Conservation (phyloP, 257 asterid species). For the Lithospermum erythrorhizon region DNA sequence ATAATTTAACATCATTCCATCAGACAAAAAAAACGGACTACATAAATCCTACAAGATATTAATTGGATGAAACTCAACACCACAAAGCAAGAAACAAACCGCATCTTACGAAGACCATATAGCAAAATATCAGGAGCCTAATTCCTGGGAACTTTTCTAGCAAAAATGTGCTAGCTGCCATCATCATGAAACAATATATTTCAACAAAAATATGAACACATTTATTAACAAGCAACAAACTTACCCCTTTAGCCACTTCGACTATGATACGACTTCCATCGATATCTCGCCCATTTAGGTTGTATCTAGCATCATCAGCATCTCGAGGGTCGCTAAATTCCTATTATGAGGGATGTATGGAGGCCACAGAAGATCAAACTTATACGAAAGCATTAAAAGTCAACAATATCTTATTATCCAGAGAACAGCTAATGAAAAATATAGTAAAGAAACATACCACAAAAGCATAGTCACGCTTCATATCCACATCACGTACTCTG, state of each 20-base stretch:
- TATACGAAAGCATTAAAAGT: neutral
- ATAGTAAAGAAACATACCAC: constrained; percentile 29
- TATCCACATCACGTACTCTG: constrained; percentile 71
- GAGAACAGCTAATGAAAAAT: constrained; percentile 3
- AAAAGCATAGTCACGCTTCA: constrained; percentile 63
- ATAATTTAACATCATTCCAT: neutral
- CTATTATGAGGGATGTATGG: constrained; percentile 16
- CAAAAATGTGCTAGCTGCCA: too few relatives aligned
- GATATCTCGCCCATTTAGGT: constrained; percentile 45
- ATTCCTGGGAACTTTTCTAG: too few relatives aligned
- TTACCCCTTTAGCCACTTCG: constrained; percentile 53
- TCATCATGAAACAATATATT: neutral
- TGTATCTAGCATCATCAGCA: constrained; percentile 63
- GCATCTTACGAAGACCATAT: neutral
- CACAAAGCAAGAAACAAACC: neutral
- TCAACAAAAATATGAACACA: neutral
- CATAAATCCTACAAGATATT: neutral
- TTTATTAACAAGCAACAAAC: constrained; percentile 1
- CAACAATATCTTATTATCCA: neutral
- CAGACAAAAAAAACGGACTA: too few relatives aligned
- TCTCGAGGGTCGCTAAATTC: constrained; percentile 56
- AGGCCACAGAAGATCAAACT: constrained; percentile 3
- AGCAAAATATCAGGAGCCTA: neutral
- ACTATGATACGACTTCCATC: constrained; percentile 55
- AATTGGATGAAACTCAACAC: neutral